A percentile compares a stretch with the other conserved stretches of the same genome.
Evolutionary conservation across 2,329 filamentous ascomycete species (phyloP).

Genomic region (Cladophialophora psammophila): DNA sequence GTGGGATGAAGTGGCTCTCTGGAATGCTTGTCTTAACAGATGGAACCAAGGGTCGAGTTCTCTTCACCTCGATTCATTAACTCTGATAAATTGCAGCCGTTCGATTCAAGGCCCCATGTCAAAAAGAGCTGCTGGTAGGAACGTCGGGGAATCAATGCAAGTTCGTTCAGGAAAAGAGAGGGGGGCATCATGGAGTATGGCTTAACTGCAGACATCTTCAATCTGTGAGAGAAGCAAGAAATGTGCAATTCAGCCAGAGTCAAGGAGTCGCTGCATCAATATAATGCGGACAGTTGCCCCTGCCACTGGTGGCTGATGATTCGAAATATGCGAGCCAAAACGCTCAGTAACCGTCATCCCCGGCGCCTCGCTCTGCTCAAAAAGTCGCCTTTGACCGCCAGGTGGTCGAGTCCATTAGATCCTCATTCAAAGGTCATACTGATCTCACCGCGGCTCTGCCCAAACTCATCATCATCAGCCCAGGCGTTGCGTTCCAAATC

Average conservation of each 20-base stretch:
- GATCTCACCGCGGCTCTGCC: slow-evolving; percentile 76
- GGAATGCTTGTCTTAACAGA: not conserved
- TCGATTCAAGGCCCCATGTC: not conserved
- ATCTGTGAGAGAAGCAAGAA: not conserved
- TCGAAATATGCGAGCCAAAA: not conserved
- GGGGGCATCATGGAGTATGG: not conserved
- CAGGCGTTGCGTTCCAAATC: slow-evolving; percentile 67
- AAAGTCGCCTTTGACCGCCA: slow-evolving; percentile 6
- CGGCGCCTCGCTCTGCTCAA: slow-evolving; percentile 35
- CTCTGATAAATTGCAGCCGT: not conserved
- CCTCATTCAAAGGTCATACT: slow-evolving; percentile 79
- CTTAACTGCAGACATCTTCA: not conserved
- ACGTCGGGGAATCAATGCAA: not conserved
- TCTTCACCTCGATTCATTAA: not conserved
- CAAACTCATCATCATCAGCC: slow-evolving; percentile 72
- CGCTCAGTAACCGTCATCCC: not conserved
- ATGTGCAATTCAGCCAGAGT: not conserved
- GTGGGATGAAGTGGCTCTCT: not conserved
- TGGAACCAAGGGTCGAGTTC: not conserved
- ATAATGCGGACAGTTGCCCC: not conserved
- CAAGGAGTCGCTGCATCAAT: not conserved
- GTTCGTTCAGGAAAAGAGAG: not conserved
- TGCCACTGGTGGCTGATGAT: not conserved
- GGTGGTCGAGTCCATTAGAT: slow-evolving; percentile 8
- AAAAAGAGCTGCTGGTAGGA: not conserved